phyloP scores from a whole-genome alignment of 2,329 filamentous ascomycete genomes.

The Exophiala lecanii-corni region DNA sequence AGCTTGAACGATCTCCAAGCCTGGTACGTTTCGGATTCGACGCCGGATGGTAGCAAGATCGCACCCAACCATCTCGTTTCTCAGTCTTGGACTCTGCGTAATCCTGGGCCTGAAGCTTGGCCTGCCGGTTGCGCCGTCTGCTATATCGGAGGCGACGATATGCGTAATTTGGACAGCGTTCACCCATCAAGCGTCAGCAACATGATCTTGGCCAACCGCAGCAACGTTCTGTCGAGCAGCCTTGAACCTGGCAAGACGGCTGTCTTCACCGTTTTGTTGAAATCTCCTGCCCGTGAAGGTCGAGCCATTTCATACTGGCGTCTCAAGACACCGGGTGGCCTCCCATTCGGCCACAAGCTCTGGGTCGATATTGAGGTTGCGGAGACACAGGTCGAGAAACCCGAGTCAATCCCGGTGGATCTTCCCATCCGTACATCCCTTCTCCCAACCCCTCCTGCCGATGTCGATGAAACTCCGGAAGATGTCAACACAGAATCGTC shows the following conservation, averaged over 20 bases:
- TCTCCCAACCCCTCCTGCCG: slow-evolving; percentile 11
- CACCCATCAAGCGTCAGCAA: slow-evolving; percentile 74
- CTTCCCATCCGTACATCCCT: slow-evolving; percentile 23
- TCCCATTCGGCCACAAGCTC: slow-evolving; percentile 83
- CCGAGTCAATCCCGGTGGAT: slow-evolving; percentile 16
- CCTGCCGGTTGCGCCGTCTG: slow-evolving; percentile 84
- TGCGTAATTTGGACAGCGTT: slow-evolving; percentile 81
- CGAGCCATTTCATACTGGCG: slow-evolving; percentile 95
- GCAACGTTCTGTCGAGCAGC: slow-evolving; percentile 65
- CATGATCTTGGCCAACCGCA: slow-evolving; percentile 74
- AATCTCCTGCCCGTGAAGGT: slow-evolving; percentile 70
- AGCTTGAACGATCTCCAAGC: slow-evolving; percentile 52
- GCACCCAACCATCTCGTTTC: slow-evolving; percentile 69
- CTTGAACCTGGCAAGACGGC: slow-evolving; percentile 70
- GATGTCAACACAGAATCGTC: slow-evolving; percentile 35
- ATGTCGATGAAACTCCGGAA: slow-evolving; percentile 27
- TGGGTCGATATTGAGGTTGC: slow-evolving; percentile 85
- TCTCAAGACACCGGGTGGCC: slow-evolving; percentile 72
- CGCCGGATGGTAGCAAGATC: slow-evolving; percentile 72
- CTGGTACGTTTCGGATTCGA: slow-evolving; percentile 70
- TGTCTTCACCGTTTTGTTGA: slow-evolving; percentile 78
- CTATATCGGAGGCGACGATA: slow-evolving; percentile 91
- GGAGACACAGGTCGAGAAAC: neutral
- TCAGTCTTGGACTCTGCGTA: slow-evolving; percentile 88
- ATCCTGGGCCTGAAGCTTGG: slow-evolving; percentile 75